Base-by-base conservation (phyloP, 306 rosid species). In the Gleditsia sinensis region DNA sequence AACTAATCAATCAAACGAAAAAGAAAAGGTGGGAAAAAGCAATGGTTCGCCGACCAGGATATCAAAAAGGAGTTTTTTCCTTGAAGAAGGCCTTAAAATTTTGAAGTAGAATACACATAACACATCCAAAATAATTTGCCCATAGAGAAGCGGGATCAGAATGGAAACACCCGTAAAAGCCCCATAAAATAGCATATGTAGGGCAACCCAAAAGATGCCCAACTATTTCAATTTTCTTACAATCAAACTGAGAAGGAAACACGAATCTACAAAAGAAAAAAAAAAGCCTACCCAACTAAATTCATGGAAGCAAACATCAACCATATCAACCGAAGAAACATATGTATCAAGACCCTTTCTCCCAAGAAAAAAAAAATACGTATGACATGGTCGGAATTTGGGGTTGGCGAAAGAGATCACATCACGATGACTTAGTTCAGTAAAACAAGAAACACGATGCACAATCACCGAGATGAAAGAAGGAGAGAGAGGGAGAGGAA, bases 81-180 rank as follows among this genome's bases (percentile, higher is more conserved):
- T 11, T 24, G 16, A 23, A 5, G 39, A 40, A 30, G 23, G 14
- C 9, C 37, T 16, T 24, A 20, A 42, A 28, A 16, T 3, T 2
- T 43, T 66, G 20, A 42, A 24, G 27, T 3, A 16, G 8, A 54
- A 54, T 40, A 32, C 1, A 43, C 48, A 40, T 49, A 32, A 32
- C 1, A 43, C 48, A 40, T 49, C 42, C 16, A 20, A 72, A 49
- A 34, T 30, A 43, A 45, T 25, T 30, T 56, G n/a, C 69, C 54
- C 16, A 53, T 32, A 16, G 20, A 6, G 12, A 60, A 45, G 27
- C 70, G 20, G 17, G 77, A 79, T 75, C 69, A 42, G 69, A 43
- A 60, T 12, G 17, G 0, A 56, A 48, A 60, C 30, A 17, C 16
- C 32, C 43, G 12, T n/a, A 70, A 57, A 71, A 67, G 5, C 30